Base-by-base conservation (phyloP, 768 basidiomycete genomes). In the Mycena capillaripes region DNA sequence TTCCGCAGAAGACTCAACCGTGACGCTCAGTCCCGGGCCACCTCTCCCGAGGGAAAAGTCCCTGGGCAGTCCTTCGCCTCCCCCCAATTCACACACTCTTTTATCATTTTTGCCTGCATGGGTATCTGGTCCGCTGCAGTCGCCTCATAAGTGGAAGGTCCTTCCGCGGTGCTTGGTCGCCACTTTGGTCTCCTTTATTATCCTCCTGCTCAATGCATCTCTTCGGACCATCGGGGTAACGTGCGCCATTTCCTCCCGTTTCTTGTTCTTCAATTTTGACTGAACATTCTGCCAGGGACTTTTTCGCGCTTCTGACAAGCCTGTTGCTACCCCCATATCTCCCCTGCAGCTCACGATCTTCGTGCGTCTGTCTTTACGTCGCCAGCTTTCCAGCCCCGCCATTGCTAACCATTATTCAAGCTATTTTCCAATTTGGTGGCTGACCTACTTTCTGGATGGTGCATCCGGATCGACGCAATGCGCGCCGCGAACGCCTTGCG, bases 381-480 rank as follows among this genome's bases (percentile, higher is more conserved):
- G 34, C 34, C 29, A 46, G 32, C n/a, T 1, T 14, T 48, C n/a
- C 25, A n/a, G 23, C 42, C 16, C 8, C 30, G 32, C 17, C 8
- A 6, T 6, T 6, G n/a, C 46, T 48, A 32, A 55, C 8, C 21
- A 56, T 3, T n/a, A 23, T 21, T 40, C n/a, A 29, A 86, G 86
- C 76, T 79, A 6, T 76, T 86, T 0, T 76, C 83, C 16, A 89
- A 85, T 0, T 73, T 91, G 36, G 68, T 87, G 23, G 19, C 89
- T 8, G 89, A 89, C 0, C 74, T 87, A 50, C 80, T 82, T 4
- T 55, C 88, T 2, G 89, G 89, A 17, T 91, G 90, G 90, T 89
- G 85, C 0, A 82, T 88, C 74, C 88, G 89, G 2, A 81, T 83
- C 16, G 89, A 88, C 0, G 88, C 85, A 0, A 90, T 91, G 89